A percentile compares a stretch with the other conserved stretches of the same genome.
Evolutionary conservation across 306 rosid species (phyloP).

Genomic region (Citrullus mucosospermus): DNA sequence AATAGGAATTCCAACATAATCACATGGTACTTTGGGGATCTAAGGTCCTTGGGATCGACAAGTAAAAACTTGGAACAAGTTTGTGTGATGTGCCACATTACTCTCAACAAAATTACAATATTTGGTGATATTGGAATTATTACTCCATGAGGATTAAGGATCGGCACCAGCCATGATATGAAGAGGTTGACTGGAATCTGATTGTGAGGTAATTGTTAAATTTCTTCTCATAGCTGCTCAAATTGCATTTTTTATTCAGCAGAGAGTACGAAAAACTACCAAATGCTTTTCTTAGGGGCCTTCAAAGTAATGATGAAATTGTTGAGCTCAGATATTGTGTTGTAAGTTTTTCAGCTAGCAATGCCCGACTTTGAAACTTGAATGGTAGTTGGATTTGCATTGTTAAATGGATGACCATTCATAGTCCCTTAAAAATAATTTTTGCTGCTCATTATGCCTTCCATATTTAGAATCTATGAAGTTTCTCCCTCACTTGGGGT

Average conservation of each 20-base stretch:
- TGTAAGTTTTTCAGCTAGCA: constrained; percentile 67
- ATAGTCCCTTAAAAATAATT: neutral
- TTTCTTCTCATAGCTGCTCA: constrained; percentile 67
- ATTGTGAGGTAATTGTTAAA: constrained; percentile 80
- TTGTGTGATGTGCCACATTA: constrained; percentile 75
- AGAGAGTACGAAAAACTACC: constrained; percentile 57
- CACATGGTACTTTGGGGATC: constrained; percentile 95
- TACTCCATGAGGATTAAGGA: constrained; percentile 76
- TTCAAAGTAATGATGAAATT: constrained; percentile 57
- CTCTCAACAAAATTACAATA: constrained; percentile 78
- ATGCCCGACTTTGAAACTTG: constrained; percentile 73
- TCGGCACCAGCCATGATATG: constrained; percentile 99
- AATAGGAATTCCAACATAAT: constrained; percentile 6
- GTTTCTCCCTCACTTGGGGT: neutral
- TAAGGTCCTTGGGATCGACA: constrained; percentile 76
- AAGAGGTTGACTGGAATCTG: constrained; percentile 88
- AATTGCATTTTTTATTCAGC: constrained; percentile 48
- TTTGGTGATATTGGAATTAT: constrained; percentile 74
- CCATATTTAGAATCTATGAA: neutral
- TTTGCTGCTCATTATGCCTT: neutral
- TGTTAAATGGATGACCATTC: constrained; percentile 4
- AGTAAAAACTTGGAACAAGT: constrained; percentile 26
- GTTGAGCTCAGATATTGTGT: constrained; percentile 58
- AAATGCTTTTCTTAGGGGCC: constrained; percentile 31
- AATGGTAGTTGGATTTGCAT: constrained; percentile 9